Conservation (phyloP, 768 basidiomycete species). For the Russula sp. region DNA sequence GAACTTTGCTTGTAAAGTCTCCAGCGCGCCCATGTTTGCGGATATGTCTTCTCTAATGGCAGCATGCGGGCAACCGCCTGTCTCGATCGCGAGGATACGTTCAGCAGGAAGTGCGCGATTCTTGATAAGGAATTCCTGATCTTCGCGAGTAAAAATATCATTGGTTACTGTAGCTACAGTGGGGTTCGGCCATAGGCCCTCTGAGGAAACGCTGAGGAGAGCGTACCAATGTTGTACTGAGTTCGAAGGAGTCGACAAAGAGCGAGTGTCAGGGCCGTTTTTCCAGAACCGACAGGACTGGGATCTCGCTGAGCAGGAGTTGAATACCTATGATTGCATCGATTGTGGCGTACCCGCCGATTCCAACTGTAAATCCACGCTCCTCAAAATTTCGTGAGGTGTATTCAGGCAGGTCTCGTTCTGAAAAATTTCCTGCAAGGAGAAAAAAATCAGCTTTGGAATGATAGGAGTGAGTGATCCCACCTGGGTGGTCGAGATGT, state of each 20-base stretch:
- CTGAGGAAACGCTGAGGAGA: not conserved
- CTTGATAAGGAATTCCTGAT: conserved; percentile 94
- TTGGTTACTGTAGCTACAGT: conserved; percentile 89
- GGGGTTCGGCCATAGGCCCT: conserved; percentile 19
- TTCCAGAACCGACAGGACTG: conserved; percentile 97
- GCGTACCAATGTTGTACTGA: conserved; percentile 85
- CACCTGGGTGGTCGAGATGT: conserved; percentile 83
- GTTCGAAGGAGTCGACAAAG: conserved; percentile 77
- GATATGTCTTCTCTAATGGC: conserved; percentile 98
- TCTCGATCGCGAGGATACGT: conserved; percentile 95
- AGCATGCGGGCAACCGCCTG: conserved; percentile 96
- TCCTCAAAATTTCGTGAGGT: conserved; percentile 79
- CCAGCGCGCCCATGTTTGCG: conserved; percentile 93
- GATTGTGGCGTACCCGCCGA: conserved; percentile 73
- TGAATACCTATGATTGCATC: not conserved
- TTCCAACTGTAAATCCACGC: conserved; percentile 95
- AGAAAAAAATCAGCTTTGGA: not conserved
- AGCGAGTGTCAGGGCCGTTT: conserved; percentile 90
- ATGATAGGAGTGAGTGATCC: conserved; percentile 15
- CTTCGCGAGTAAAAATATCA: conserved; percentile 97
- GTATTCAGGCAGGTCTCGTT: conserved; percentile 91
- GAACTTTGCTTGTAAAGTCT: conserved; percentile 88
- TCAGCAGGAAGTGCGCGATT: conserved; percentile 80
- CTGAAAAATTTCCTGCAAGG: conserved; percentile 74
- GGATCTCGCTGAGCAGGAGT: conserved; percentile 1